These are phyloP conservation scores for Colletotrichum melonis DNA, from an alignment of 2,329 filamentous ascomycete species.

Conservation along the genomic window DNA sequence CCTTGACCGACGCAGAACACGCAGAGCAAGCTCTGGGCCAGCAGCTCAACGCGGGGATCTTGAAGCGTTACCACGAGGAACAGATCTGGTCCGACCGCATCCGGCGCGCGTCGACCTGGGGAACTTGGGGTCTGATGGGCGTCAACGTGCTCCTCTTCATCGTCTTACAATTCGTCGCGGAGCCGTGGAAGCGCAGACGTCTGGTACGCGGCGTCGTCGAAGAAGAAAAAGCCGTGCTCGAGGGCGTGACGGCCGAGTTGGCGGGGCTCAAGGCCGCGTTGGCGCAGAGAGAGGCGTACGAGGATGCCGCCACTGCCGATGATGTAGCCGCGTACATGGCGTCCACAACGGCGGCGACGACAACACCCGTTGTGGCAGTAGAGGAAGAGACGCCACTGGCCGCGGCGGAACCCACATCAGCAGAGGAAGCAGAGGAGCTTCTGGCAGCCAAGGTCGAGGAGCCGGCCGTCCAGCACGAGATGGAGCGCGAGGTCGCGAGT, in stretches of 20 bases:
- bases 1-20: conserved; percentile 79
- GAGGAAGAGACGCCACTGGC: conserved; percentile 17
- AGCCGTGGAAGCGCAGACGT: conserved; percentile 88
- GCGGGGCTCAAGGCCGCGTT: conserved; percentile 45
- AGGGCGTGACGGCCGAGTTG: conserved; percentile 60
- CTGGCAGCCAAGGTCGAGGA: conserved; percentile 21
- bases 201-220: conserved; percentile 87
- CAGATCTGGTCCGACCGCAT: conserved; percentile 99
- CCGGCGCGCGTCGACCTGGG: conserved; percentile 95
- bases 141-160: conserved; percentile 92
- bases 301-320: conserved; percentile 42
- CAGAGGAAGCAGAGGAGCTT: conserved; percentile 16
- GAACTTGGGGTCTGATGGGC: conserved; percentile 98
- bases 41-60: conserved; percentile 82
- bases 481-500: conserved; percentile 24
- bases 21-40: conserved; percentile 82
- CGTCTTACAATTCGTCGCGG: conserved; percentile 86
- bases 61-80: conserved; percentile 96
- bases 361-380: conserved; percentile 43
- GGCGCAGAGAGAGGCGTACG: conserved; percentile 45
- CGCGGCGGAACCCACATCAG: not conserved
- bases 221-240: conserved; percentile 72
- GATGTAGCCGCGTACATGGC: conserved; percentile 38
- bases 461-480: conserved; percentile 23
- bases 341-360: conserved; percentile 39